These are phyloP conservation scores for Verticillium nubilum DNA, from an alignment of 2,329 filamentous ascomycete species.

Conservation along the genomic window DNA sequence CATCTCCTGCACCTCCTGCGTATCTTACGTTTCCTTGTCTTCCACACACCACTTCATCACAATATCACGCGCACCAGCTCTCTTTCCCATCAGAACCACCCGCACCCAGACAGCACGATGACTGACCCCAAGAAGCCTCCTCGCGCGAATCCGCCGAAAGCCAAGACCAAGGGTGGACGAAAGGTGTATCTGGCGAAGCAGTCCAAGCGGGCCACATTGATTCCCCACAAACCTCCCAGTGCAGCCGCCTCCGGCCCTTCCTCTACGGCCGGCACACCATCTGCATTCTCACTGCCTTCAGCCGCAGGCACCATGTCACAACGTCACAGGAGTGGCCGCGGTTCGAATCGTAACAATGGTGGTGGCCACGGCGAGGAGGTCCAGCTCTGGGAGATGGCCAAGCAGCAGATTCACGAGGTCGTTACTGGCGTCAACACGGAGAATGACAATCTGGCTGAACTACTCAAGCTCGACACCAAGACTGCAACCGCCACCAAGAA, in stretches of 20 bases:
- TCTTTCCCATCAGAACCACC: background rate
- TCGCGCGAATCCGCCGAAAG: background rate
- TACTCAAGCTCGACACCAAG: constrained; percentile 34
- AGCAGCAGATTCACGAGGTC: constrained; percentile 32
- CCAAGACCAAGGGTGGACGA: background rate
- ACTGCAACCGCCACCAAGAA: constrained; percentile 31
- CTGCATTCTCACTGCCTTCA: background rate
- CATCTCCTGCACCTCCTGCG: background rate
- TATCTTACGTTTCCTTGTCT: background rate
- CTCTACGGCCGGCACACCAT: background rate
- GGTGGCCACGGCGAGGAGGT: constrained; percentile 37
- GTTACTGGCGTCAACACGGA: constrained; percentile 34
- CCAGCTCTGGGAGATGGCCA: constrained; percentile 35
- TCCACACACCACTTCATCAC: background rate
- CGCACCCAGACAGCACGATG: background rate
- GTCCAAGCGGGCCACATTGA: background rate
- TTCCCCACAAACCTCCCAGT: background rate
- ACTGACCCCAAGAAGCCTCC: background rate
- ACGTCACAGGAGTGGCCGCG: constrained; percentile 37
- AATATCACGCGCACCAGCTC: background rate
- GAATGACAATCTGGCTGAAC: constrained; percentile 32
- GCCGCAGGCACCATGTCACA: constrained; percentile 30
- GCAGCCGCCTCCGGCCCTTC: background rate
- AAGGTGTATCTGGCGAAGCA: background rate
- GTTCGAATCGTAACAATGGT: constrained; percentile 37